Evolutionary conservation across 23 red algal genomes (phyloP).

Genomic region (Gracilaria vermiculophylla): DNA sequence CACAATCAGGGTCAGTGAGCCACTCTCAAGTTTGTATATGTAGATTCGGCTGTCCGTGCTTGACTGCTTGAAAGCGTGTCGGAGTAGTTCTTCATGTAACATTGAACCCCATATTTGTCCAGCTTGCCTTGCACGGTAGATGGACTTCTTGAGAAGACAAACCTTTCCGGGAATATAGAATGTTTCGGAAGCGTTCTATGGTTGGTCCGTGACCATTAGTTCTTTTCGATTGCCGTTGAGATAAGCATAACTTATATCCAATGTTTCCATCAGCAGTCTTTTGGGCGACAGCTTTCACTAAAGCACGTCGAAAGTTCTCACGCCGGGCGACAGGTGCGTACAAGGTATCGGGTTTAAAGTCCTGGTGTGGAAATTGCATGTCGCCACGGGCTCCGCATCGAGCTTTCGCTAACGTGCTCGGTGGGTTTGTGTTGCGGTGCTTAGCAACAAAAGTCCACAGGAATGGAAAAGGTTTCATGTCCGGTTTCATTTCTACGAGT

Average conservation of each 20-base stretch:
- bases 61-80: slow-evolving; percentile 12
- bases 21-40: not conserved
- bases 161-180: not conserved
- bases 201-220: not conserved
- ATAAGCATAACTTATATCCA: slow-evolving; percentile 7
- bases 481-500: not conserved
- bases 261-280: not conserved
- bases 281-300: not conserved
- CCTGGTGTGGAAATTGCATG: not conserved
- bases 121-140: not conserved
- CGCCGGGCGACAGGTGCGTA: not conserved
- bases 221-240: slow-evolving; percentile 12
- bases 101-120: slow-evolving; percentile 8
- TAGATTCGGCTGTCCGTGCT: not conserved
- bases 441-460: slow-evolving; percentile 6
- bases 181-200: not conserved
- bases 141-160: not conserved
- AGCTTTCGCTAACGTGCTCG: not conserved
- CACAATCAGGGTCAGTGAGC: not conserved
- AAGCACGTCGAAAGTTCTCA: not conserved
- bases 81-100: not conserved
- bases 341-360: not conserved
- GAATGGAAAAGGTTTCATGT: slow-evolving; percentile 5
- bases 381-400: not conserved
- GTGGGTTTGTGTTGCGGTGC: not conserved